A percentile compares a stretch with the other conserved stretches of the same genome.
These are phyloP conservation scores for Podaxis mareebaensis DNA, from an alignment of 768 basidiomycete genomes.

Conservation along the genomic window DNA sequence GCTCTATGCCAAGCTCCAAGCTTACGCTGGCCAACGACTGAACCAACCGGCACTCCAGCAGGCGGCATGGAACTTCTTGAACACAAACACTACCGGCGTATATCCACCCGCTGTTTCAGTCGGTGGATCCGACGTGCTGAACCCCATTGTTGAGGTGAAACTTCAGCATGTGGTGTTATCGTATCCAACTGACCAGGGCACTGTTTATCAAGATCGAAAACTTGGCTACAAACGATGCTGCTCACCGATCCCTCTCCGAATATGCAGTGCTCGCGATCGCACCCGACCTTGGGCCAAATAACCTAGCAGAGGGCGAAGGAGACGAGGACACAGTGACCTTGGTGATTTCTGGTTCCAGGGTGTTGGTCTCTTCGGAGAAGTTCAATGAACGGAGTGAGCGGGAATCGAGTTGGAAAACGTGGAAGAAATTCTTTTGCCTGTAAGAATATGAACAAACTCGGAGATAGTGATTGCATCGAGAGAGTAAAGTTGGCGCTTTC, in stretches of 20 bases:
- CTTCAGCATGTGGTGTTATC: background rate
- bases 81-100: slow-evolving; percentile 32
- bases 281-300: slow-evolving; percentile 33
- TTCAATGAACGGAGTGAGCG: background rate
- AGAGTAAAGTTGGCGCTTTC: too few relatives aligned
- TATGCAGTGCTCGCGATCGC: slow-evolving; percentile 38
- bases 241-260: slow-evolving; percentile 32
- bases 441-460: background rate
- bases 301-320: background rate
- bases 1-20: slow-evolving; percentile 40
- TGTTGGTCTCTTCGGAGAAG: background rate
- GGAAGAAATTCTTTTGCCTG: background rate
- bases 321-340: slow-evolving; percentile 23
- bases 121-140: slow-evolving; percentile 47
- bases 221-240: slow-evolving; percentile 36
- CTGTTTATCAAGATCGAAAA: slow-evolving; percentile 30
- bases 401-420: background rate
- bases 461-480: too few relatives aligned
- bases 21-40: slow-evolving; percentile 36
- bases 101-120: slow-evolving; percentile 39
- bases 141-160: slow-evolving; percentile 41
- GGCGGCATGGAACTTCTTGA: slow-evolving; percentile 35
- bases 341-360: slow-evolving; percentile 15
- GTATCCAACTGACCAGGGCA: background rate
- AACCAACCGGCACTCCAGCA: slow-evolving; percentile 32